phyloP scores from a whole-genome alignment of 148 eudicot species.

The Rhododendron ferrugineum region DNA sequence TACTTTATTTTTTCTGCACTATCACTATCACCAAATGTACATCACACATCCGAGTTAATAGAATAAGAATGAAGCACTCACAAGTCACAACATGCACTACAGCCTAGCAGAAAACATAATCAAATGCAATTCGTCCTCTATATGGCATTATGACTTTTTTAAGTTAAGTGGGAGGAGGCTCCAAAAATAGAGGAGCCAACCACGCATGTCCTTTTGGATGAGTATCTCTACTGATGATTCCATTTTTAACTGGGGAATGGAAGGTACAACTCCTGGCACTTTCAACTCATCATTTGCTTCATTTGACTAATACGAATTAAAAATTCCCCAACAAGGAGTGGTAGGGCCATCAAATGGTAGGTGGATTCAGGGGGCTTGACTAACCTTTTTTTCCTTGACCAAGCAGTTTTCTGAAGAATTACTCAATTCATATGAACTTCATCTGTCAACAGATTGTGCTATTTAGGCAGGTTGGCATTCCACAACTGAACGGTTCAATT shows the following conservation, averaged over 20 bases:
- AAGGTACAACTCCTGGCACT: neutral
- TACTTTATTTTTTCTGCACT: constrained; percentile 2
- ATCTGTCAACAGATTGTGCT: neutral
- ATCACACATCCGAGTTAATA: constrained; percentile 12
- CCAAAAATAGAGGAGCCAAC: constrained; percentile 35
- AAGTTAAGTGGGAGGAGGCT: constrained; percentile 4
- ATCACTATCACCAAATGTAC: constrained; percentile 14
- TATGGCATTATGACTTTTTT: constrained; percentile 11
- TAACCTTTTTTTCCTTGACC: neutral
- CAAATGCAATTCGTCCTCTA: constrained; percentile 12
- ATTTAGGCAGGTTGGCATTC: neutral
- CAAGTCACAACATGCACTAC: constrained; percentile 15
- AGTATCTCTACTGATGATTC: constrained; percentile 7
- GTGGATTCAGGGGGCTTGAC: constrained; percentile 17
- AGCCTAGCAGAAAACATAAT: constrained; percentile 27
- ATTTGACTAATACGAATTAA: constrained; percentile 13
- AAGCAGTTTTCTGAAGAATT: neutral
- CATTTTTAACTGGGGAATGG: neutral
- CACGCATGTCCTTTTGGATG: constrained; percentile 18
- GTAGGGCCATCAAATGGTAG: constrained; percentile 17
- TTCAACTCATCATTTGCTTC: constrained; percentile 17
- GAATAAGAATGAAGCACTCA: constrained; percentile 13
- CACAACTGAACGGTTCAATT: neutral
- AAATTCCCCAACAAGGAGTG: constrained; percentile 10
- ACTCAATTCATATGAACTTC: neutral